Evolutionary conservation across 352 stramenopile genomes (phyloP).

Genomic region (Phytophthora macrochlamydospora): DNA sequence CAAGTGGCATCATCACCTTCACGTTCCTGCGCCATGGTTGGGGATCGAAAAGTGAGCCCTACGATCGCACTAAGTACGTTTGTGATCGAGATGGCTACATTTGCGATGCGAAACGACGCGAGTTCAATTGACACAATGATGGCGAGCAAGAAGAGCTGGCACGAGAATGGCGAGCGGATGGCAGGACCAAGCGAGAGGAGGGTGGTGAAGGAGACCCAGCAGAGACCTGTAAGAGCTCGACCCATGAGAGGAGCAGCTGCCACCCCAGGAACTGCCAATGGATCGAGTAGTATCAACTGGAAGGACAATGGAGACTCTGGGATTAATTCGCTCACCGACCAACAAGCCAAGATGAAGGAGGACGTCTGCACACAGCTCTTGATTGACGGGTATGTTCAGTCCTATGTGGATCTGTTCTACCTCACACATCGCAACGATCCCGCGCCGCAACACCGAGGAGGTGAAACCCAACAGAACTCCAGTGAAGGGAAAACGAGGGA

Average conservation of each 20-base stretch:
- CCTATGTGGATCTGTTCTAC: conserved; percentile 95
- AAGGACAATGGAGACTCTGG: conserved; percentile 13
- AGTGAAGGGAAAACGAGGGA: conserved; percentile 4
- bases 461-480: not conserved
- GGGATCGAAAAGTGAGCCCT: conserved; percentile 27
- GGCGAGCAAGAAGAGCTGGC: conserved; percentile 28
- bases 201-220: conserved; percentile 45
- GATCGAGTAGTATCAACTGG: conserved; percentile 2
- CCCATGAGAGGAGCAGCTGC: conserved; percentile 58
- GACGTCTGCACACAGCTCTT: conserved; percentile 89
- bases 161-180: conserved; percentile 11
- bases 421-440: conserved; percentile 85
- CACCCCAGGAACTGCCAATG: not conserved
- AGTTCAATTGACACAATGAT: conserved; percentile 8
- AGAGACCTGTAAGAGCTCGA: conserved; percentile 61
- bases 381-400: conserved; percentile 90
- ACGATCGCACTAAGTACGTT: conserved; percentile 2
- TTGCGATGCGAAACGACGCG: conserved; percentile 29
- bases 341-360: conserved; percentile 74
- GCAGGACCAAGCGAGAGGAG: conserved; percentile 17
- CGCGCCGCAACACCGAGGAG: conserved; percentile 5
- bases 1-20: conserved; percentile 26
- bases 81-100: conserved; percentile 11
- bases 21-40: conserved; percentile 37
- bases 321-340: conserved; percentile 29